Conservation (phyloP, 2,329 filamentous ascomycete species). For the Botrytis hyacinthi region DNA sequence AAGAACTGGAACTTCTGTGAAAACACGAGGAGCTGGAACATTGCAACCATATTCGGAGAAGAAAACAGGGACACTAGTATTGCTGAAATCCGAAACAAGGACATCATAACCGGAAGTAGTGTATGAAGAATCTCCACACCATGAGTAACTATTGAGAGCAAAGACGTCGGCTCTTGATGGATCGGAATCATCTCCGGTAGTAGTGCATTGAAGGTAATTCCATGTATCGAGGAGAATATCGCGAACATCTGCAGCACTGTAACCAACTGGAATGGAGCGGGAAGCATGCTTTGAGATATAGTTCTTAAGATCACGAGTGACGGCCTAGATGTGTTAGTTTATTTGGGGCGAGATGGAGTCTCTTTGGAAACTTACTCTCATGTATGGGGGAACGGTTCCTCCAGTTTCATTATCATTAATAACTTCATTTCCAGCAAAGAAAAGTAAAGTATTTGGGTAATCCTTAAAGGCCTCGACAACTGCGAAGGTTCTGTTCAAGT, state of each 20-base stretch:
- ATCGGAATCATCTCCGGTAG: slow-evolving; percentile 52
- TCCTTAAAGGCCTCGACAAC: slow-evolving; percentile 65
- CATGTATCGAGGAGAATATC: slow-evolving; percentile 69
- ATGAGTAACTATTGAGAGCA: slow-evolving; percentile 75
- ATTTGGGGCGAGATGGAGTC: not conserved
- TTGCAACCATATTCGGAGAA: slow-evolving; percentile 84
- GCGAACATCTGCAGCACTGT: slow-evolving; percentile 78
- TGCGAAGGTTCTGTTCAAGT: slow-evolving; percentile 65
- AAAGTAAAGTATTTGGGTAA: slow-evolving; percentile 67
- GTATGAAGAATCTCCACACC: slow-evolving; percentile 65
- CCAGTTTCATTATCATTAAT: slow-evolving; percentile 65
- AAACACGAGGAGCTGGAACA: slow-evolving; percentile 64
- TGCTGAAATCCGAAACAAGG: slow-evolving; percentile 63
- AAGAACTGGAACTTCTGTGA: slow-evolving; percentile 71
- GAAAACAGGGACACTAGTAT: slow-evolving; percentile 70
- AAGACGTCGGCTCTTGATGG: slow-evolving; percentile 71
- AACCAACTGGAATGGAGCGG: slow-evolving; percentile 71
- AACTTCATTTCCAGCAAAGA: slow-evolving; percentile 79
- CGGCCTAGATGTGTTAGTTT: slow-evolving; percentile 50
- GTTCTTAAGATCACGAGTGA: slow-evolving; percentile 77
- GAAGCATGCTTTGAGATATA: slow-evolving; percentile 71
- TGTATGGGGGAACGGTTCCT: slow-evolving; percentile 62
- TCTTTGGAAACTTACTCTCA: slow-evolving; percentile 44
- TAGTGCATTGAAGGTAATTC: slow-evolving; percentile 70
- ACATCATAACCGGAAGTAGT: slow-evolving; percentile 60